Evolutionary conservation across 805 yeast genomes (phyloP), one percentile per base, ranked within the genome.

Genomic region (Candida caryicola): DNA sequence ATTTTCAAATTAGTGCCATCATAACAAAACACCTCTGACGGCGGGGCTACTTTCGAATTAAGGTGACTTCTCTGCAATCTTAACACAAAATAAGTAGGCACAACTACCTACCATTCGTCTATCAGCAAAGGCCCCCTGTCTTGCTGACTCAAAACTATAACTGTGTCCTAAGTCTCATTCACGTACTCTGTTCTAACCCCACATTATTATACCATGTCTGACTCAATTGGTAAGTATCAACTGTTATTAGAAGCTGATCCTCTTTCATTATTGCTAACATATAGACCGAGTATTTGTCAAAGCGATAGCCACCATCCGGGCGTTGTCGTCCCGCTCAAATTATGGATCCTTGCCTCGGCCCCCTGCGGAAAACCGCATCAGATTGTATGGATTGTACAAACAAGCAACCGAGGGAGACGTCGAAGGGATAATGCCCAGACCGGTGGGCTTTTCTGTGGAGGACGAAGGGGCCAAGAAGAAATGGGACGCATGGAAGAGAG

Each of bases 361-460:
- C 0, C 89, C 93, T 0, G 74, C 85, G 2, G 82, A 80, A 37
- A 76, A 69, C 43, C 60, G 95, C 23, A 78, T 82, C 41, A 72
- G 71, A 46, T 69, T 87, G 3, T 87, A 87, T 57, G 95, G 95
- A 0, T 70, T 87, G 35, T 87, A 86, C 62, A 88, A 87, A 52
- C 96, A 87, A 55, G 90, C 95, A 2, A 87, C 95, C 4, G 91
- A 85, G 59, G 96, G 96, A 5, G 79, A 87, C 56, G 88, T 85
- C 6, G 75, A 73, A 33, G 82, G 82, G 2, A 69, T 82, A 29
- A 74, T 84, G 78, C 73, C 74, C 2, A 64, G 88, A 33, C 91
- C 91, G 0, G 59, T 60, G 1, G 90, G 89, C 4, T 59, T 57
- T 29, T 59, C 75, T 1, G 66, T 76, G 6, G 87, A 81, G 46